Conservation (phyloP, 1,139 yeast genomes). For the Diutina sp. region DNA sequence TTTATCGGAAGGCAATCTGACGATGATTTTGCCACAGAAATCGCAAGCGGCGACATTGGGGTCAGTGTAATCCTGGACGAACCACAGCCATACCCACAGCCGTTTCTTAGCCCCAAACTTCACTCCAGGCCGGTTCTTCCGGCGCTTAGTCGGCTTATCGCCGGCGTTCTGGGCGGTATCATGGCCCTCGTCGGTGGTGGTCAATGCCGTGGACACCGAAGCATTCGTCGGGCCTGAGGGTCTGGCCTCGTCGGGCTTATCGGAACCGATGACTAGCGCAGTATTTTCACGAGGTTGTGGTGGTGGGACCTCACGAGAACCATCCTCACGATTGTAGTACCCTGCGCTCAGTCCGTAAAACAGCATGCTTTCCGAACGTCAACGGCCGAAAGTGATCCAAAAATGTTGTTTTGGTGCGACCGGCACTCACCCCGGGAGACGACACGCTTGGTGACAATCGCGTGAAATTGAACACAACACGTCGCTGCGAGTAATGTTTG, state of each 20-base stretch:
- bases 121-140: conserved; percentile 24
- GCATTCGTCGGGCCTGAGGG: neutral
- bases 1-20: conserved; percentile 37
- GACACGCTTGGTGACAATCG: neutral
- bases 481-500: neutral
- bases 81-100: conserved; percentile 56
- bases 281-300: neutral
- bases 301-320: neutral
- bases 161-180: neutral
- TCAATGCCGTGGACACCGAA: neutral
- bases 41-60: conserved; percentile 43
- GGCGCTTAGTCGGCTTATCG: neutral
- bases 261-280: neutral
- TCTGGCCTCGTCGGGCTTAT: neutral
- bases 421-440: neutral
- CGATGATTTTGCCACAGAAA: conserved; percentile 35
- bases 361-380: neutral
- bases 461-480: neutral
- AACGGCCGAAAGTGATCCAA: neutral
- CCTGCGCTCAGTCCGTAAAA: neutral
- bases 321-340: neutral
- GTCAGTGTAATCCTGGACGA: conserved; percentile 34
- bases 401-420: neutral
- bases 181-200: neutral
- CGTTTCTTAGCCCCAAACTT: conserved; percentile 46